phyloP scores from a whole-genome alignment of 148 eudicot genomes.

The Cornus florida region DNA sequence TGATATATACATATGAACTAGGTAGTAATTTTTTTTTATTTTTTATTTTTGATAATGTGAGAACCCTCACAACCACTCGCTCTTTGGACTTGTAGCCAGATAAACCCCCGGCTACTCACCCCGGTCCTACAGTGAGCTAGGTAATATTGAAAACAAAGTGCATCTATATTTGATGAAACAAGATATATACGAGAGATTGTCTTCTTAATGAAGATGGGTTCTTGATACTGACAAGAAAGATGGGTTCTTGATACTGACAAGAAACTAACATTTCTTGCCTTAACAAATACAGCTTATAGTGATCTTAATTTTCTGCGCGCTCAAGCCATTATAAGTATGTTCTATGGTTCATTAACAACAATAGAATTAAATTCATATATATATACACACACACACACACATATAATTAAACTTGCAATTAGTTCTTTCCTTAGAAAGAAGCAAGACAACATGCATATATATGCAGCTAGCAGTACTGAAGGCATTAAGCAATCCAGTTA shows the following conservation, averaged over 20 bases:
- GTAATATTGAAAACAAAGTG: no score
- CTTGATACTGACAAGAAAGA: slow-evolving; percentile 22
- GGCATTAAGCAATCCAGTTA: background rate
- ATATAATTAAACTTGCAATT: no score
- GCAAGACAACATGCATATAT: background rate
- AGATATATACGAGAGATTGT: background rate
- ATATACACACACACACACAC: no score
- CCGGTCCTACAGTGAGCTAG: no score
- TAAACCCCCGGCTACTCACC: no score
- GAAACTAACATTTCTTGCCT: slow-evolving; percentile 12
- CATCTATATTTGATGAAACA: background rate
- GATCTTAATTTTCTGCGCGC: background rate
- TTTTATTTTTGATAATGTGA: no score
- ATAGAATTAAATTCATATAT: background rate
- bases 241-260: slow-evolving; percentile 18
- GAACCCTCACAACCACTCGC: no score
- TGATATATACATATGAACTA: no score
- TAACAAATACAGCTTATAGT: background rate
- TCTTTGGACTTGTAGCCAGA: no score
- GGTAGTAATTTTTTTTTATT: no score
- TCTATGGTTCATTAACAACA: background rate
- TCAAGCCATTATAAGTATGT: background rate
- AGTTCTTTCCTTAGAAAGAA: background rate
- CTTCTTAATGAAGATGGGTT: background rate
- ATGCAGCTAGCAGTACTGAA: background rate